Conservation (phyloP, 805 yeast genomes). For the Candida rishiriensis region DNA sequence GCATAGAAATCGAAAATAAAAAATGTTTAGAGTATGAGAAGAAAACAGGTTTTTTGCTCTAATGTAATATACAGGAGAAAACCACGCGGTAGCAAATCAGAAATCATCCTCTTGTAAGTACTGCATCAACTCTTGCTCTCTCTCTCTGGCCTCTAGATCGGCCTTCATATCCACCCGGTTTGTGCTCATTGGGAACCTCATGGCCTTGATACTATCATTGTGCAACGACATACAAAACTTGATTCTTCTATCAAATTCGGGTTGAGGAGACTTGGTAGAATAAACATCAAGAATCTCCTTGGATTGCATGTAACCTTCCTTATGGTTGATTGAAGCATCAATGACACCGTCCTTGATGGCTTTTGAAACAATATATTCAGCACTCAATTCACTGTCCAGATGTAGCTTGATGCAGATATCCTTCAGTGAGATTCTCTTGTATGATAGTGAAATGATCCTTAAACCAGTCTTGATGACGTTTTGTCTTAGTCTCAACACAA, state of each 20-base stretch:
- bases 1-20: too few relatives aligned
- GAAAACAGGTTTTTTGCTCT: constrained; percentile 15
- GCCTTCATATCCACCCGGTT: constrained; percentile 45
- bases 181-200: constrained; percentile 79
- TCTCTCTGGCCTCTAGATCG: constrained; percentile 52
- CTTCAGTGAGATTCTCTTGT: constrained; percentile 83
- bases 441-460: constrained; percentile 84
- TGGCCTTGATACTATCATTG: constrained; percentile 88
- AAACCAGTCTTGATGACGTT: constrained; percentile 98
- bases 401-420: constrained; percentile 92
- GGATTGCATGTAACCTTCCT: constrained; percentile 86
- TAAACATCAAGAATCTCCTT: constrained; percentile 83
- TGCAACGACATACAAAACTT: constrained; percentile 85
- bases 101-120: constrained; percentile 47
- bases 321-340: constrained; percentile 90
- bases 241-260: constrained; percentile 87
- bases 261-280: constrained; percentile 82
- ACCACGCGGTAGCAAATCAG: constrained; percentile 6
- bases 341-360: constrained; percentile 97
- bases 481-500: constrained; percentile 87
- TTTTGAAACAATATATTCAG: constrained; percentile 95
- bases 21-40: constrained; percentile 34
- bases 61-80: not conserved
- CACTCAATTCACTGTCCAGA: constrained; percentile 90
- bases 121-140: constrained; percentile 41